These are phyloP conservation scores for Fomitopsis pinicola DNA, from an alignment of 1,284 basidiomycete species.

Conservation along the genomic window DNA sequence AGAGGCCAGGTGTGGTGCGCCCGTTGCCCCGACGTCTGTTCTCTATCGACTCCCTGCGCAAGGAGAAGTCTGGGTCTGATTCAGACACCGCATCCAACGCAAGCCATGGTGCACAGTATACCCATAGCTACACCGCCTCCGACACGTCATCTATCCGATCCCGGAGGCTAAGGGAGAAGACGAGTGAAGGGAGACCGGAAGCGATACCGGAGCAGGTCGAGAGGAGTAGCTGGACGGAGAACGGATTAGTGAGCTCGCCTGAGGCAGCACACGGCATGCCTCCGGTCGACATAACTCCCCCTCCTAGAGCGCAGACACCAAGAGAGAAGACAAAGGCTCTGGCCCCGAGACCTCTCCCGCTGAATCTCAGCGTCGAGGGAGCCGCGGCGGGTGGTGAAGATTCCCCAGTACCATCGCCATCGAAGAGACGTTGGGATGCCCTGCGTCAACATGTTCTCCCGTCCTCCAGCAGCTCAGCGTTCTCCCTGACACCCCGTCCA, in stretches of 20 bases:
- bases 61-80: slow-evolving; percentile 19
- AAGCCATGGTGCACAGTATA: neutral
- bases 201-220: neutral
- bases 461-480: slow-evolving; percentile 15
- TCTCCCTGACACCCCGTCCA: slow-evolving; percentile 19
- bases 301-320: slow-evolving; percentile 6
- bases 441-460: slow-evolving; percentile 50
- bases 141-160: slow-evolving; percentile 11
- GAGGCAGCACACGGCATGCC: slow-evolving; percentile 3
- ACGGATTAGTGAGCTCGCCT: slow-evolving; percentile 14
- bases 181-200: neutral
- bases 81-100: slow-evolving; percentile 12
- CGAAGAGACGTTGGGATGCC: slow-evolving; percentile 46
- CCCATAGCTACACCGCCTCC: neutral
- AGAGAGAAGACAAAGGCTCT: neutral
- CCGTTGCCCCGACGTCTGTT: slow-evolving; percentile 29
- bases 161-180: neutral
- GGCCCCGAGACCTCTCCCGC: slow-evolving; percentile 8
- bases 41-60: slow-evolving; percentile 31
- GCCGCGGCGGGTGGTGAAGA: neutral
- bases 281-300: neutral
- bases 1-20: slow-evolving; percentile 28
- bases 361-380: slow-evolving; percentile 11
- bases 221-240: slow-evolving; percentile 15
- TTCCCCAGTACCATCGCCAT: slow-evolving; percentile 32